A percentile compares a stretch with the other conserved stretches of the same genome.
phyloP scores from a whole-genome alignment of 2,329 filamentous ascomycete genomes.

The Hypoxylon sp. region DNA sequence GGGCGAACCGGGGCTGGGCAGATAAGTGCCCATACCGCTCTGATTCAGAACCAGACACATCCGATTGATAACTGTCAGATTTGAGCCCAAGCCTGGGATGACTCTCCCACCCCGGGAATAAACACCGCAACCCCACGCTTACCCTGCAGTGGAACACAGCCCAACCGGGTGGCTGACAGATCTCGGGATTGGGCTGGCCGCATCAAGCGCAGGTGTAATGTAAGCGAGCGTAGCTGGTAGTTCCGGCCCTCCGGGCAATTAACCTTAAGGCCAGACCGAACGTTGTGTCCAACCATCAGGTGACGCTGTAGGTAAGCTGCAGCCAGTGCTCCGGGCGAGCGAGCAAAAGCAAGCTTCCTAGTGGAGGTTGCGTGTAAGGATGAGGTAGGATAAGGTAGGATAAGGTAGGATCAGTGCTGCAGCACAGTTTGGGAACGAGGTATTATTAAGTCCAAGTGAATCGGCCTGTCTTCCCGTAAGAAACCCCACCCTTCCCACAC shows the following conservation, averaged over 20 bases:
- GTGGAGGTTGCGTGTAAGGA: slow-evolving; percentile 22
- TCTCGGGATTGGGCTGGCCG: slow-evolving; percentile 26
- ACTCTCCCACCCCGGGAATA: slow-evolving; percentile 27
- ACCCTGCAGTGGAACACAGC: slow-evolving; percentile 40
- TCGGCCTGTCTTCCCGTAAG: slow-evolving; percentile 26
- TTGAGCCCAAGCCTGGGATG: slow-evolving; percentile 25
- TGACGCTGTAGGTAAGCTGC: slow-evolving; percentile 43
- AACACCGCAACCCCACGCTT: slow-evolving; percentile 42
- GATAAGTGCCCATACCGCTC: slow-evolving; percentile 28
- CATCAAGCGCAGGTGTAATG: slow-evolving; percentile 33
- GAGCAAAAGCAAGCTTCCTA: slow-evolving; percentile 16
- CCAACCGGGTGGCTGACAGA: slow-evolving; percentile 28
- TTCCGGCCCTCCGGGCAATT: slow-evolving; percentile 23
- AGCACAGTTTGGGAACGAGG: slow-evolving; percentile 33
- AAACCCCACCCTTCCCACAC: slow-evolving; percentile 29
- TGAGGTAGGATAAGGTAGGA: slow-evolving; percentile 37
- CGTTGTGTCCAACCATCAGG: slow-evolving; percentile 35
- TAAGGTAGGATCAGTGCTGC: slow-evolving; percentile 38
- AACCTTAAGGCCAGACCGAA: slow-evolving; percentile 30
- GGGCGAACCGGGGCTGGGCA: slow-evolving; percentile 29
- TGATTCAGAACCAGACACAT: slow-evolving; percentile 19
- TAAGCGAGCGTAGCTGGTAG: slow-evolving; percentile 16
- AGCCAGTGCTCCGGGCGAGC: slow-evolving; percentile 26
- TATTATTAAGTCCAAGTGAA: slow-evolving; percentile 39
- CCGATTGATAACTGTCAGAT: slow-evolving; percentile 35